Base-by-base conservation (phyloP, 2,329 filamentous ascomycete genomes). In the Colletotrichum sp. region DNA sequence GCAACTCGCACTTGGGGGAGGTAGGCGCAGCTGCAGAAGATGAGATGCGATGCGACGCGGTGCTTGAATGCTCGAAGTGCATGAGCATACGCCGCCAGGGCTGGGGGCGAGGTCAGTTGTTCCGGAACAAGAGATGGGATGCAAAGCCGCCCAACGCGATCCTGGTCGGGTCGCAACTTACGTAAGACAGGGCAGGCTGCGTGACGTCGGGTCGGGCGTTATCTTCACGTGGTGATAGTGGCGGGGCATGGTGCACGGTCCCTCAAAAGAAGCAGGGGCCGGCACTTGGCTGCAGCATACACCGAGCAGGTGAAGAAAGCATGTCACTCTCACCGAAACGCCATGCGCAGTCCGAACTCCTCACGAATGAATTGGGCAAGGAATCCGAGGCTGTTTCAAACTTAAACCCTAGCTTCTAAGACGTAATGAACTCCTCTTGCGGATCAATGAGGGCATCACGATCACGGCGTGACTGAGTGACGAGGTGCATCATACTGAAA, bases 221-320 rank as follows among this genome's bases (percentile, higher is more conserved):
- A 63, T 68, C 63, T 24, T 21, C 74, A 76, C 74, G 74, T 76
- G 74, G 67, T n/a, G 69, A 55, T 44, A 74, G 64, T 60, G 34
- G 49, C 59, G 55, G 74, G 49, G 49, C 32, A 13, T 8, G 13
- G 24, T 16, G 18, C 30, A 36, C 36, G 49, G 10, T 16, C 16
- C 21, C 18, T 13, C 26, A 52, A 60, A 15, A 32, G 30, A 62
- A 9, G 66, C 39, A 74, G n/a, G 66, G 55, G 71, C 57, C 39
- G 18, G n/a, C 39, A 34, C 55, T n/a, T 69, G 36, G 24, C 39
- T 16, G 21, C 10, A 24, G 2, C 32, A 8, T 21, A 55, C 44
- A 73, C 44, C 59, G 71, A 73, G 21, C 5, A 32, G 36, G 32
- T 62, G 28, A 18, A 15, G 15, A 9, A 9, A 65, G 34, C 18